Evolutionary conservation across 768 basidiomycete genomes (phyloP).

Genomic region (Rhodosporidiobolus sp.): DNA sequence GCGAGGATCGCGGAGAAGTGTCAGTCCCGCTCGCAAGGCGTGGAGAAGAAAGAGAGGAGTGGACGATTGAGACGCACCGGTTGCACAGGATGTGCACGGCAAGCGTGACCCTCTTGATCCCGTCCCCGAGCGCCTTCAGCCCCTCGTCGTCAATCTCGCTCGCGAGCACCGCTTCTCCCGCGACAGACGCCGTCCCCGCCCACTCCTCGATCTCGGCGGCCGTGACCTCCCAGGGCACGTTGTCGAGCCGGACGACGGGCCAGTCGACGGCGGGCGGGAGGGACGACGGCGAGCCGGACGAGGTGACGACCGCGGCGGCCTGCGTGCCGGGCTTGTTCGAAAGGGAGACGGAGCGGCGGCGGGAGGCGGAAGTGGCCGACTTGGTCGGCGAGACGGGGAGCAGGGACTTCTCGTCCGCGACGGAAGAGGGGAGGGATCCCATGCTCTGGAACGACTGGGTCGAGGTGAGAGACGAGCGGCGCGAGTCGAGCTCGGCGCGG

Average conservation of each 20-base stretch:
- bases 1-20: neutral
- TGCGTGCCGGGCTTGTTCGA: no score
- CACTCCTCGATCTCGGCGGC: conserved; percentile 32
- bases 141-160: neutral
- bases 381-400: no score
- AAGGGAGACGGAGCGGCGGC: neutral
- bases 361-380: neutral
- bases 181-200: neutral
- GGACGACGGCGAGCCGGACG: neutral
- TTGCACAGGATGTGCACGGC: conserved; percentile 40
- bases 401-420: neutral
- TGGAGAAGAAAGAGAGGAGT: no score
- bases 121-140: neutral
- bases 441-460: neutral
- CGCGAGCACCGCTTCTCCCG: conserved; percentile 9
- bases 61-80: conserved; percentile 6
- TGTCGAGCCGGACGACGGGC: conserved; percentile 40
- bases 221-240: conserved; percentile 34
- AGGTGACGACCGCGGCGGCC: neutral
- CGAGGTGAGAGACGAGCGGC: neutral
- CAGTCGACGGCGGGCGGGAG: conserved; percentile 7
- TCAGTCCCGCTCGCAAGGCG: neutral
- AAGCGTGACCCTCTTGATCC: conserved; percentile 12
- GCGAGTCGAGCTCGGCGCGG: no score
- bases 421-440: neutral